These are phyloP conservation scores for Myriosclerotinia duriaeana DNA, from an alignment of 2,329 filamentous ascomycete genomes.

Conservation along the genomic window DNA sequence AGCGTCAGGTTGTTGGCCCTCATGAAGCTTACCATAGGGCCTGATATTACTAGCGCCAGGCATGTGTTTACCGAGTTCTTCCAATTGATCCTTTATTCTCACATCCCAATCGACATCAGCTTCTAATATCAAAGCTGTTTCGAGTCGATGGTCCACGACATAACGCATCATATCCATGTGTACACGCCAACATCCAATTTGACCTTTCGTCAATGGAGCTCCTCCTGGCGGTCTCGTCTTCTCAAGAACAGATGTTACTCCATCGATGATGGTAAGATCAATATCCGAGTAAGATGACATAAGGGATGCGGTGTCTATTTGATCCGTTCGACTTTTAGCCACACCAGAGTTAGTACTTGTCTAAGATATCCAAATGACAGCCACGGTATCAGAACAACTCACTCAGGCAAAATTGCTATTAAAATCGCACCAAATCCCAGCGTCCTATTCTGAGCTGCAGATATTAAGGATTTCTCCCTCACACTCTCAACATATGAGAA, in stretches of 20 bases:
- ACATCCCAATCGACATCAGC: conserved; percentile 15
- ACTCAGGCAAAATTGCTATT: conserved; percentile 8
- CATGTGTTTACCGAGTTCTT: conserved; percentile 11
- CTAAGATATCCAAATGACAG: neutral
- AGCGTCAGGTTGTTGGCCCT: neutral
- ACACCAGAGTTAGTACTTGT: neutral
- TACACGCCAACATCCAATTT: conserved; percentile 12
- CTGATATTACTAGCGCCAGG: conserved; percentile 2
- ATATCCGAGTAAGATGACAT: conserved; percentile 9
- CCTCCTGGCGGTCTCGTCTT: conserved; percentile 6
- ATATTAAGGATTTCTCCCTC: neutral
- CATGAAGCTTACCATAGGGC: conserved; percentile 14
- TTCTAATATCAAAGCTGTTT: conserved; percentile 18
- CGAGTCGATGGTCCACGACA: conserved; percentile 9
- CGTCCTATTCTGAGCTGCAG: conserved; percentile 7
- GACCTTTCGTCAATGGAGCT: neutral
- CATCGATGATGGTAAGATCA: conserved; percentile 8
- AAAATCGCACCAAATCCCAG: conserved; percentile 10
- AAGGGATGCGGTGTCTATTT: conserved; percentile 9
- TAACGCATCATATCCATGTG: conserved; percentile 20
- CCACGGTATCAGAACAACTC: neutral
- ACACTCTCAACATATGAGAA: neutral
- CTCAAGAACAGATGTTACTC: neutral
- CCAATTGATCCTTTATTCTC: conserved; percentile 10
- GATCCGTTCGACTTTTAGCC: conserved; percentile 7